Evolutionary conservation across 805 yeast genomes (phyloP).

Genomic region (Kazachstania africana): DNA sequence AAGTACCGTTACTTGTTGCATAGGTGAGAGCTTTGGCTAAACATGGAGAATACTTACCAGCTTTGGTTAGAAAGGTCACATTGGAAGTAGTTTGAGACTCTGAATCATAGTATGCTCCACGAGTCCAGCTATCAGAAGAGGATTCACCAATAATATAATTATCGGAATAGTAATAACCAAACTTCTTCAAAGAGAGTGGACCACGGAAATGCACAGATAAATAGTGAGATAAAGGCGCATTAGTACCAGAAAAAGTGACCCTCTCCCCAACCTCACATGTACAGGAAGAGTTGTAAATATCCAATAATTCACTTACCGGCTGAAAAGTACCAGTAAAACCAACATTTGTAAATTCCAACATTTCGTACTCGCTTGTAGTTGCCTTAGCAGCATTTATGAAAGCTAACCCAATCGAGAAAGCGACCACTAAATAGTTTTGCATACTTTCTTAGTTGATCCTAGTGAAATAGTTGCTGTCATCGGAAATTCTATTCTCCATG

Average conservation of each 20-base stretch:
- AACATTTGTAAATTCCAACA: constrained; percentile 20
- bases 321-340: constrained; percentile 24
- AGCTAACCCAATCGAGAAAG: neutral
- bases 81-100: constrained; percentile 39
- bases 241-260: constrained; percentile 36
- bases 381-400: neutral
- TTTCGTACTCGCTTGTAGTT: constrained; percentile 6
- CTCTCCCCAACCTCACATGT: constrained; percentile 21
- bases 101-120: constrained; percentile 46
- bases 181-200: constrained; percentile 47
- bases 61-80: constrained; percentile 55
- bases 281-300: constrained; percentile 12
- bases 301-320: constrained; percentile 16
- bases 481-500: too few species aligned
- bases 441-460: neutral
- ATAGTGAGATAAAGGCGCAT: constrained; percentile 55
- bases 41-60: constrained; percentile 51
- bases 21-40: constrained; percentile 58
- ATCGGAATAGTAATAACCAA: constrained; percentile 47
- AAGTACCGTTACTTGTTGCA: constrained; percentile 44
- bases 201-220: constrained; percentile 73
- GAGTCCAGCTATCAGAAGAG: constrained; percentile 39
- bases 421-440: neutral
- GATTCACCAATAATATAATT: constrained; percentile 24
- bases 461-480: too few species aligned